phyloP scores from a whole-genome alignment of 1,139 yeast species.

The Kodamaea arcana region DNA sequence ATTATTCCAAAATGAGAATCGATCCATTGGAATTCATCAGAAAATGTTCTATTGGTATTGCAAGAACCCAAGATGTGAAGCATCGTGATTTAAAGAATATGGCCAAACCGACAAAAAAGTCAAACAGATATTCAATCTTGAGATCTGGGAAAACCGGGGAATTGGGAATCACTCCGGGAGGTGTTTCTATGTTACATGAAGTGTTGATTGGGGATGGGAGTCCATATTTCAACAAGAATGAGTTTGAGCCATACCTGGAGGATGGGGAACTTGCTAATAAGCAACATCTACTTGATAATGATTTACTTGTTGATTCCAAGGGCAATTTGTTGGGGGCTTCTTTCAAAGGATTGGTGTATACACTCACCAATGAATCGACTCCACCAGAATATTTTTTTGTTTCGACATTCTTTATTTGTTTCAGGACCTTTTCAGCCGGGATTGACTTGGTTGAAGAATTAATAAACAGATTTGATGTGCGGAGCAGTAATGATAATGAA shows the following conservation, averaged over 20 bases:
- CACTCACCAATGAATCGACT: constrained; percentile 67
- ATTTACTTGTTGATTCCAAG: constrained; percentile 42
- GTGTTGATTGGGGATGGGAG: constrained; percentile 35
- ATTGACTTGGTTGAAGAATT: constrained; percentile 67
- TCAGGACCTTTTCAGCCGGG: constrained; percentile 70
- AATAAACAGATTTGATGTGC: constrained; percentile 59
- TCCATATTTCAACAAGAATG: constrained; percentile 38
- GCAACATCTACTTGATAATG: no score
- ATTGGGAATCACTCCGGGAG: constrained; percentile 53
- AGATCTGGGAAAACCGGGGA: constrained; percentile 55
- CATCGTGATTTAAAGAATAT: constrained; percentile 20
- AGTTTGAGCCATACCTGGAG: constrained; percentile 31
- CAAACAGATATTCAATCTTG: constrained; percentile 55
- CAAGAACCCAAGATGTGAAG: constrained; percentile 29
- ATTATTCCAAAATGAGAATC: constrained; percentile 55
- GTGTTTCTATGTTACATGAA: constrained; percentile 52
- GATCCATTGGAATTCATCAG: constrained; percentile 62
- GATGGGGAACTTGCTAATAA: constrained; percentile 19
- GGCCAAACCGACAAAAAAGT: constrained; percentile 1
- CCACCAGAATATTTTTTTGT: constrained; percentile 69
- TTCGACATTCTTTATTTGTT: constrained; percentile 77
- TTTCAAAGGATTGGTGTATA: constrained; percentile 65
- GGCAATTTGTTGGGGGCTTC: constrained; percentile 74
- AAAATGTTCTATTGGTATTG: constrained; percentile 60
- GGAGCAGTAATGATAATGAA: constrained; percentile 44